These are phyloP conservation scores for Monilinia fructigena DNA, from an alignment of 2,329 filamentous ascomycete genomes.

Conservation along the genomic window DNA sequence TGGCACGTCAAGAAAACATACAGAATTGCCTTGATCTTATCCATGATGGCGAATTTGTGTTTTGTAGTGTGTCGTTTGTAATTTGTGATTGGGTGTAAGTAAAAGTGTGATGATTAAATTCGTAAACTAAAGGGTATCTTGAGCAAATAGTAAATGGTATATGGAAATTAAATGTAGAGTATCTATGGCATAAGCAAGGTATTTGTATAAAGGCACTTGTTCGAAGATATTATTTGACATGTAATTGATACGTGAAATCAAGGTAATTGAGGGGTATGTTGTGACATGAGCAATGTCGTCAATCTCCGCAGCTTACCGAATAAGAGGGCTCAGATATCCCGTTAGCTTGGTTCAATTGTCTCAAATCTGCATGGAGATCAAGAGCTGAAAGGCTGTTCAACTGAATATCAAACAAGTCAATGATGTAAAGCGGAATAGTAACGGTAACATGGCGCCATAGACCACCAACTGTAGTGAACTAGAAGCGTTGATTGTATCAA, in stretches of 20 bases:
- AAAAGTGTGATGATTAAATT: constrained; percentile 6
- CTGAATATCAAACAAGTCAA: not conserved
- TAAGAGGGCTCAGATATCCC: not conserved
- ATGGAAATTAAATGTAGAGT: not conserved
- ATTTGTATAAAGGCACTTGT: constrained; percentile 1
- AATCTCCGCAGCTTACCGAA: constrained; percentile 7
- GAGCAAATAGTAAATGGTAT: constrained; percentile 9
- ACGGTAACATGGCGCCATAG: constrained; percentile 1
- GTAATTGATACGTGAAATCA: constrained; percentile 4
- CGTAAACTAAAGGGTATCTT: constrained; percentile 21
- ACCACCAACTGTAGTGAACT: constrained; percentile 9
- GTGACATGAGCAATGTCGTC: constrained; percentile 18
- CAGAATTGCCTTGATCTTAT: constrained; percentile 40
- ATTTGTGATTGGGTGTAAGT: not conserved
- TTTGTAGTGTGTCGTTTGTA: not conserved
- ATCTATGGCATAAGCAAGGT: not conserved
- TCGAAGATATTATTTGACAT: not conserved
- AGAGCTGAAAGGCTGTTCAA: not conserved
- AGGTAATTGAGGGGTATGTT: constrained; percentile 21
- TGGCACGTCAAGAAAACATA: constrained; percentile 28
- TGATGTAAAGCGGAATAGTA: constrained; percentile 9
- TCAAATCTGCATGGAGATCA: not conserved
- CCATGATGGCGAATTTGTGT: constrained; percentile 33
- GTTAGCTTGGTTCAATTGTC: not conserved
- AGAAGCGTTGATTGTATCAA: not conserved